These are phyloP conservation scores for Eurotiales sp. DNA, from an alignment of 2,329 filamentous ascomycete species.

Conservation along the genomic window DNA sequence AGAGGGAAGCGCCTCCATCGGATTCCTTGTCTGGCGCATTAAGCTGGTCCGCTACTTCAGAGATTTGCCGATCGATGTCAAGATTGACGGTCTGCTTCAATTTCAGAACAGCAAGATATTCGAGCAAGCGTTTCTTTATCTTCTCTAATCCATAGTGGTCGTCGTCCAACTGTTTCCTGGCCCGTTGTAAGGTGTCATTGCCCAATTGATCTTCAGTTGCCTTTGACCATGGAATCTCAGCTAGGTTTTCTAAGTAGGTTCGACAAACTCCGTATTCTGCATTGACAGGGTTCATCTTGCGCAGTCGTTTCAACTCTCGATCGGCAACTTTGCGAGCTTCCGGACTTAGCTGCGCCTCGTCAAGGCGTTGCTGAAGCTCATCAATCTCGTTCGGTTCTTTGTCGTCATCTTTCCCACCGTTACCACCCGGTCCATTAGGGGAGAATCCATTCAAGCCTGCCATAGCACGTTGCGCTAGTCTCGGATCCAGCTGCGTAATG, in stretches of 20 bases:
- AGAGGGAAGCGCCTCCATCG: slow-evolving; percentile 53
- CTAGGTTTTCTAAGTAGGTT: slow-evolving; percentile 88
- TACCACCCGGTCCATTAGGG: slow-evolving; percentile 35
- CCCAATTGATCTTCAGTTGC: slow-evolving; percentile 83
- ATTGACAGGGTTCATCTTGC: slow-evolving; percentile 94
- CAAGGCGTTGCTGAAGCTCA: slow-evolving; percentile 82
- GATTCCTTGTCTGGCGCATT: slow-evolving; percentile 41
- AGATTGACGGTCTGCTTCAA: slow-evolving; percentile 89
- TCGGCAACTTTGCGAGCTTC: slow-evolving; percentile 91
- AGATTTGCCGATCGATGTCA: slow-evolving; percentile 73
- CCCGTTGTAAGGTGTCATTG: slow-evolving; percentile 69
- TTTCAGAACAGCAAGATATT: slow-evolving; percentile 93
- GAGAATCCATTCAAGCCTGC: slow-evolving; percentile 37
- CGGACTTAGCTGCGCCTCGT: slow-evolving; percentile 72
- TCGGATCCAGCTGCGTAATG: slow-evolving; percentile 48
- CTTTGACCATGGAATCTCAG: slow-evolving; percentile 89
- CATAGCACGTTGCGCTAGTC: slow-evolving; percentile 43
- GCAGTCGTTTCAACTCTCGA: slow-evolving; percentile 78
- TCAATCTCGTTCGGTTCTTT: slow-evolving; percentile 87
- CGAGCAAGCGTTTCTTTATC: slow-evolving; percentile 92
- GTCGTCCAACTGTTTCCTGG: slow-evolving; percentile 85
- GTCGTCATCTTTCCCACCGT: slow-evolving; percentile 58
- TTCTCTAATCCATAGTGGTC: slow-evolving; percentile 96
- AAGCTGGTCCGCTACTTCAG: slow-evolving; percentile 42
- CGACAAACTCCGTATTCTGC: slow-evolving; percentile 92